These are phyloP conservation scores for Moesziomyces parantarcticus DNA, from an alignment of 1,284 basidiomycete species.

Conservation along the genomic window DNA sequence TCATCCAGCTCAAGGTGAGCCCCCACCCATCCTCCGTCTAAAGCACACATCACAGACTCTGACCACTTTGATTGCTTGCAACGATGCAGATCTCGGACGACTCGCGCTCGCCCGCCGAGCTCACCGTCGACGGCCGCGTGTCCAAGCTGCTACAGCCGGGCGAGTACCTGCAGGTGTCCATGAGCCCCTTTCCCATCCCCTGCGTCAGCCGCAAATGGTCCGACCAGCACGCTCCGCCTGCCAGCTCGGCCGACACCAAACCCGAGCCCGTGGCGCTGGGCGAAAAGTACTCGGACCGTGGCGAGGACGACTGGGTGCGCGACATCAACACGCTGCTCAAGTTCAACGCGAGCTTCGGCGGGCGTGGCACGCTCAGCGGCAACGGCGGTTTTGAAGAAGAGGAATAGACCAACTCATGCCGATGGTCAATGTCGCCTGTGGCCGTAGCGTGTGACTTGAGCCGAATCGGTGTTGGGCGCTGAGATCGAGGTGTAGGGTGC, in stretches of 20 bases:
- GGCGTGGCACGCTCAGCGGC: conserved; percentile 53
- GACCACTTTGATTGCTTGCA: not conserved
- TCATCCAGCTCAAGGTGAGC: conserved; percentile 81
- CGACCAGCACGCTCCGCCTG: conserved; percentile 2
- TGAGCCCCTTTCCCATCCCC: conserved; percentile 88
- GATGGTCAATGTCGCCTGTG: too few relatives aligned
- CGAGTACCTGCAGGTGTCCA: conserved; percentile 84
- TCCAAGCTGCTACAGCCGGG: conserved; percentile 82
- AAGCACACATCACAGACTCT: too few relatives aligned
- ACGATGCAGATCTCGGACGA: conserved; percentile 80
- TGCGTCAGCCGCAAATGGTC: conserved; percentile 70
- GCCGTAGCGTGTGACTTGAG: too few relatives aligned
- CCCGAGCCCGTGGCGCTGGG: conserved; percentile 11
- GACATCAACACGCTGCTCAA: conserved; percentile 80
- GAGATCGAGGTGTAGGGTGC: not conserved
- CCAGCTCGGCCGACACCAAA: not conserved
- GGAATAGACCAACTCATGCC: too few relatives aligned
- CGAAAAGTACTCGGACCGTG: conserved; percentile 70
- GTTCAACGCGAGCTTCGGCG: conserved; percentile 66
- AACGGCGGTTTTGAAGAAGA: conserved; percentile 52
- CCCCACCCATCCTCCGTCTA: too few relatives aligned
- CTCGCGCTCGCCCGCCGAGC: conserved; percentile 84
- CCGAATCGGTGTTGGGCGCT: too few relatives aligned
- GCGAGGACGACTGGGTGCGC: conserved; percentile 91
- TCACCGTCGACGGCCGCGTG: conserved; percentile 90